These are phyloP conservation scores for Penicillium atrosanguineum DNA, from an alignment of 495 filamentous ascomycete species.

Conservation along the genomic window DNA sequence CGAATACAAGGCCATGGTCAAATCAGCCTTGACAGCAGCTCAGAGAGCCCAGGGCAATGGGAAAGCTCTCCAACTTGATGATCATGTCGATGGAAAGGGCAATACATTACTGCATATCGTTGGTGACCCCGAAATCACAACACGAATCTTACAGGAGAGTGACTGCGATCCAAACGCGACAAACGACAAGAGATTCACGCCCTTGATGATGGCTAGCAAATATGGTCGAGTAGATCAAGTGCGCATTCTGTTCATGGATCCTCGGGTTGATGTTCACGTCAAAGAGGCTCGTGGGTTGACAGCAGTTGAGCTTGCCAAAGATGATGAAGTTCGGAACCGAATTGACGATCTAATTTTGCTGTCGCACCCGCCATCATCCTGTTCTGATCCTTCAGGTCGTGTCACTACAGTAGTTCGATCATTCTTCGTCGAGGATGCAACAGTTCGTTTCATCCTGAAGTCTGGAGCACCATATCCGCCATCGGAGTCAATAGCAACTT, in stretches of 20 bases:
- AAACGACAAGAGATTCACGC: conserved; percentile 93
- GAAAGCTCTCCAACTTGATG: conserved; percentile 80
- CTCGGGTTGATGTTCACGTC: conserved; percentile 78
- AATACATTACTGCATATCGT: conserved; percentile 94
- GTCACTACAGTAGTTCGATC: conserved; percentile 94
- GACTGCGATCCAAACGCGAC: conserved; percentile 93
- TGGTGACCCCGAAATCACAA: conserved; percentile 75
- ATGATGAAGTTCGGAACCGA: conserved; percentile 93
- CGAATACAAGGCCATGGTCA: conserved; percentile 82
- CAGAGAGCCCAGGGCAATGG: conserved; percentile 72
- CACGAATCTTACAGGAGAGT: conserved; percentile 72
- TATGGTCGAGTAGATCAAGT: conserved; percentile 95
- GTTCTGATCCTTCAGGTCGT: conserved; percentile 63
- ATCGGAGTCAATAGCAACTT: conserved; percentile 34
- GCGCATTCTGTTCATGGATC: conserved; percentile 79
- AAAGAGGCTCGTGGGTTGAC: conserved; percentile 88
- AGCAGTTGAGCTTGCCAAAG: conserved; percentile 94
- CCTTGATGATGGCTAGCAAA: conserved; percentile 99
- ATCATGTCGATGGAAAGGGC: conserved; percentile 88
- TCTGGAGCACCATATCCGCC: conserved; percentile 62
- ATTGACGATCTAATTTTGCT: conserved; percentile 93
- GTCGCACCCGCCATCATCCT: conserved; percentile 53
- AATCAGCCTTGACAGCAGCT: conserved; percentile 71
- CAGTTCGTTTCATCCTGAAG: conserved; percentile 89
- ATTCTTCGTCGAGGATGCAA: conserved; percentile 96